Evolutionary conservation across 805 yeast species (phyloP), one percentile per base, ranked within the genome.

Genomic region (Metschnikowia baotianmanensis): DNA sequence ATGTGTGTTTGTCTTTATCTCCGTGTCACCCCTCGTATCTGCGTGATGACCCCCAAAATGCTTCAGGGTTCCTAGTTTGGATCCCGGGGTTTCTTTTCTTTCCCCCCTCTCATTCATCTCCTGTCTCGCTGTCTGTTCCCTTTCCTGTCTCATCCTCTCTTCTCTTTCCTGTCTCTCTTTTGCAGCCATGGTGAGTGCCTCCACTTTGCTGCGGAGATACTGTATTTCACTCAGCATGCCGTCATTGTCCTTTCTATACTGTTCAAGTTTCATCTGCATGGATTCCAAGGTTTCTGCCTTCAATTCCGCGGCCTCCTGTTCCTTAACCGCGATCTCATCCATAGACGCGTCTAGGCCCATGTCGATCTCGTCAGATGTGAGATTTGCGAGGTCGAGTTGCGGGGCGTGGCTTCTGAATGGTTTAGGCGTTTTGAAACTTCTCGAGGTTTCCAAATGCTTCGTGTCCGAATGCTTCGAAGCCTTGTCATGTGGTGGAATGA

Each of bases 221-320:
- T 45, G 38, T 33, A 52, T 28, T 28, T 53, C 55, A 25, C 48
- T 52, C 32, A 32, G 39, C 28, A 55, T 40, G 12, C 50, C 58
- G 24, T 43, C 45, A 15, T 49, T 52, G 34, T 54, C 51, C 23
- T 34, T 45, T 27, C 38, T 46, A 40, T 41, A 42, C 35, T 31
- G 44, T 7, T 50, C 46, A 15, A 50, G 36, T 29, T 47, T 42
- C 24, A 30, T 24, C 21, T 41, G 31, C 22, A 37, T 34, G 16
- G 17, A 17, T 23, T 44, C 36, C 16, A 39, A 27, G 12, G 35
- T 9, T 5, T 37, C 37, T 4, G 18, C 20, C 2, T 27, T 19
- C 5, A 28, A 13, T 1, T 25, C 32, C n/a, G 6, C 19, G 17
- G 33, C 22, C 22, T 12, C 18, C 7, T 8, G 6, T 16, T 40